phyloP scores from a whole-genome alignment of 768 basidiomycete species.

The Pisolithus orientalis region DNA sequence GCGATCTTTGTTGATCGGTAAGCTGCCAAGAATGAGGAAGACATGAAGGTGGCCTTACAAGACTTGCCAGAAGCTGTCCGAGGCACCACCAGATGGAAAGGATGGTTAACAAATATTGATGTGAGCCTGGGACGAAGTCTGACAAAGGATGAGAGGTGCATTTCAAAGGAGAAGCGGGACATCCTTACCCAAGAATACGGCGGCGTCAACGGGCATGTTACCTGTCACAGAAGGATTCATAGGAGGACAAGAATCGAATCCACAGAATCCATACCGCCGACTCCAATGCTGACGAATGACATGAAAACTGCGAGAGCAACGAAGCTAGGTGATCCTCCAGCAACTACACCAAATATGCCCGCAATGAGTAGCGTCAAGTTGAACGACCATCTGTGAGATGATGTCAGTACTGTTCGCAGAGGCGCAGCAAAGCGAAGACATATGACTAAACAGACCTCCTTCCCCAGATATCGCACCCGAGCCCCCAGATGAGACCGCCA shows the following conservation, averaged over 20 bases:
- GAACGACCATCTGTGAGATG: slow-evolving; percentile 37
- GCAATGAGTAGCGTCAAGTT: slow-evolving; percentile 51
- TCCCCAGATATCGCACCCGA: slow-evolving; percentile 49
- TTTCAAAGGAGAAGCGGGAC: not conserved
- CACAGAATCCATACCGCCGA: slow-evolving; percentile 32
- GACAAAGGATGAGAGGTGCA: slow-evolving; percentile 2
- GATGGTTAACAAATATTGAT: slow-evolving; percentile 54
- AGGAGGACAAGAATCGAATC: not conserved
- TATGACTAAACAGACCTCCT: slow-evolving; percentile 27
- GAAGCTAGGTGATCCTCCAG: slow-evolving; percentile 43
- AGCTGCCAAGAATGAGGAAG: not conserved
- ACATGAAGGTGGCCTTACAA: slow-evolving; percentile 25
- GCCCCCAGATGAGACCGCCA: slow-evolving; percentile 43
- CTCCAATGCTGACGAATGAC: slow-evolving; percentile 42
- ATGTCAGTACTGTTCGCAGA: not conserved
- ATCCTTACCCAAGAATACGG: slow-evolving; percentile 41
- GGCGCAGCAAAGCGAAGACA: not conserved
- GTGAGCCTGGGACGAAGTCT: slow-evolving; percentile 47
- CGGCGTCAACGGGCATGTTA: slow-evolving; percentile 51
- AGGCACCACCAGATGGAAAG: slow-evolving; percentile 56
- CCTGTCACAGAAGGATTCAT: slow-evolving; percentile 18
- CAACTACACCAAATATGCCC: slow-evolving; percentile 45
- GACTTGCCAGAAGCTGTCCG: slow-evolving; percentile 45
- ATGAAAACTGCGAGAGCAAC: slow-evolving; percentile 41
- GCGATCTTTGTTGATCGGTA: slow-evolving; percentile 37